Evolutionary conservation across 495 filamentous ascomycete species (phyloP).

Genomic region (Massariosphaeria phaeospora): DNA sequence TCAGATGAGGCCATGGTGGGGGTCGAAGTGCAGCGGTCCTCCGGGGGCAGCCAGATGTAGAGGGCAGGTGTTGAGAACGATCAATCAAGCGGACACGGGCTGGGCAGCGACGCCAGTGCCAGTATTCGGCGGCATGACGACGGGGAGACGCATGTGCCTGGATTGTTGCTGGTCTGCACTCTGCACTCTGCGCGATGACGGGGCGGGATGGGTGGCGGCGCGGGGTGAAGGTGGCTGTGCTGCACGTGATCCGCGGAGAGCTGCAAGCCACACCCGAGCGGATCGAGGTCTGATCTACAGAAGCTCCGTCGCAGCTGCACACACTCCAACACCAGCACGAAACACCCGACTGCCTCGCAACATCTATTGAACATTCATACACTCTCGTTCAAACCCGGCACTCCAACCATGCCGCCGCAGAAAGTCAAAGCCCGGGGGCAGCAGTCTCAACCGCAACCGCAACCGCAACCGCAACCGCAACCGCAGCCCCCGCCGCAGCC

Average conservation of each 20-base stretch:
- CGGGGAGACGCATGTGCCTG: not conserved
- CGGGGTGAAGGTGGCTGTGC: not conserved
- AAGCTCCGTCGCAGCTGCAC: no score
- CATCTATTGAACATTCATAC: no score
- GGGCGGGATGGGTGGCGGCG: not conserved
- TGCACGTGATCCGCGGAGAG: not conserved
- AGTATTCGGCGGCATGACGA: not conserved
- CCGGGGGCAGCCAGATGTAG: not conserved
- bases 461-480: conserved; percentile 35
- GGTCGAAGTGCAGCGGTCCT: not conserved
- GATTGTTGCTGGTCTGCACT: no score
- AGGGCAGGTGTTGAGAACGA: not conserved
- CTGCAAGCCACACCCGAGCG: not conserved
- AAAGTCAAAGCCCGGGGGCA: conserved; percentile 32
- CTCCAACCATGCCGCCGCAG: conserved; percentile 22
- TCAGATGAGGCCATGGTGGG: conserved; percentile 25
- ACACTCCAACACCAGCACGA: not conserved
- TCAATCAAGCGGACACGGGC: not conserved
- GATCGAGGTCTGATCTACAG: no score
- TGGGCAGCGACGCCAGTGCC: not conserved
- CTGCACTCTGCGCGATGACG: not conserved
- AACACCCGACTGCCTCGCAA: not conserved
- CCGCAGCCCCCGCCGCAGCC: conserved; percentile 35
- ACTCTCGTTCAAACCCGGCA: conserved; percentile 1
- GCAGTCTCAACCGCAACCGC: conserved; percentile 35